Percentiles rank a stretch among this genome's conserved stretches.
These are phyloP conservation scores for Botryotinia convoluta DNA, from an alignment of 2,329 filamentous ascomycete species.

Conservation along the genomic window DNA sequence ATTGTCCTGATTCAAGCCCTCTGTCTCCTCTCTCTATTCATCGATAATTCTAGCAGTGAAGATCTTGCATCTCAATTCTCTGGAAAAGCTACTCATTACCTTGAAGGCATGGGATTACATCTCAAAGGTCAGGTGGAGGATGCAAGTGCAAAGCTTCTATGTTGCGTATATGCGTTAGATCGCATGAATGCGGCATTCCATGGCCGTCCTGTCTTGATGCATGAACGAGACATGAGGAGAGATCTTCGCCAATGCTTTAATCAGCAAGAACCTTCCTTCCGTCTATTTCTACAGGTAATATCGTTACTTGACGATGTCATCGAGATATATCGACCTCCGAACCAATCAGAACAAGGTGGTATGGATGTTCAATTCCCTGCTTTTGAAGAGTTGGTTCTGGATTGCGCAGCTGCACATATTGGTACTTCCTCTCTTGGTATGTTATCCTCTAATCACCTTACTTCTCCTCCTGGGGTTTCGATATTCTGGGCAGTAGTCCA, in stretches of 20 bases:
- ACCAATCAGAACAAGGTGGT: constrained; percentile 35
- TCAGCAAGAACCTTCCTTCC: constrained; percentile 53
- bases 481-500: not conserved
- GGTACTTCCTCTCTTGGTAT: constrained; percentile 25
- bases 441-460: not conserved
- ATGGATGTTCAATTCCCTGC: constrained; percentile 29
- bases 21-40: constrained; percentile 56
- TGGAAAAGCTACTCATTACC: constrained; percentile 54
- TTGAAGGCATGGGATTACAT: constrained; percentile 56
- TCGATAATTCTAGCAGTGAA: constrained; percentile 54
- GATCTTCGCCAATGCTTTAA: constrained; percentile 51
- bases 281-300: constrained; percentile 54
- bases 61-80: constrained; percentile 54
- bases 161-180: constrained; percentile 60
- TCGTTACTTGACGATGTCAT: constrained; percentile 58
- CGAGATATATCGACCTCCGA: constrained; percentile 54
- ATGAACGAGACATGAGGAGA: constrained; percentile 58
- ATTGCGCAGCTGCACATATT: constrained; percentile 26
- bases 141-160: constrained; percentile 48
- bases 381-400: constrained; percentile 37
- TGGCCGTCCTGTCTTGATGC: constrained; percentile 57
- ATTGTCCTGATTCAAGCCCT: constrained; percentile 54
- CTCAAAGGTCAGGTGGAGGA: constrained; percentile 41
- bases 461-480: not conserved
- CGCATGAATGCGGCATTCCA: constrained; percentile 58